Percentiles rank a stretch among this genome's conserved stretches.
phyloP scores from a whole-genome alignment of 441 rosid genomes.

The Melianthus villosus region DNA sequence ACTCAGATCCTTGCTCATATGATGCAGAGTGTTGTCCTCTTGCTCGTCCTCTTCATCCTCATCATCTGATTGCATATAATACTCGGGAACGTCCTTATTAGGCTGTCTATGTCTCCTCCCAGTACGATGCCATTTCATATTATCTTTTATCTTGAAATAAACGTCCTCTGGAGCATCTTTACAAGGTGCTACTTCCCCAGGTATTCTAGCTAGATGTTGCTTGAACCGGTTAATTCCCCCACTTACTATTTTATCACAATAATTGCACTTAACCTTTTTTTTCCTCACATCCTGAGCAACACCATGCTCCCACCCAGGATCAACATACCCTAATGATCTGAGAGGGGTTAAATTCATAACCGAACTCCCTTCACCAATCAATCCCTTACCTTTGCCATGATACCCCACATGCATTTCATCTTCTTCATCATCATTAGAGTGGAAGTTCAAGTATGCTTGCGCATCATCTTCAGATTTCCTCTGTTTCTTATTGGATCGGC shows the following conservation, averaged over 20 bases:
- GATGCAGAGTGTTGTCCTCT: constrained; percentile 26
- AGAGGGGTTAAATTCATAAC: constrained; percentile 34
- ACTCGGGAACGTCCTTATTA: constrained; percentile 37
- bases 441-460: constrained; percentile 25
- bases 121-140: constrained; percentile 94
- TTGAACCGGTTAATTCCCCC: constrained; percentile 93
- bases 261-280: constrained; percentile 80
- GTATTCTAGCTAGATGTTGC: constrained; percentile 88
- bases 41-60: constrained; percentile 54
- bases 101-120: constrained; percentile 60
- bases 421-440: constrained; percentile 24
- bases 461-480: constrained; percentile 33
- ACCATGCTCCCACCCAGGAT: constrained; percentile 98
- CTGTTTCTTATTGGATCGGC: constrained; percentile 40
- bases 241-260: constrained; percentile 66
- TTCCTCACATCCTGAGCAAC: constrained; percentile 82
- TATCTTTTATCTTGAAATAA: constrained; percentile 73
- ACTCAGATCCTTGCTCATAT: constrained; percentile 22
- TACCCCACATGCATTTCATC: constrained; percentile 16
- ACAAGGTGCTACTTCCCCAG: constrained; percentile 90
- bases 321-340: constrained; percentile 67
- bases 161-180: constrained; percentile 82
- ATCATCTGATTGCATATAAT: constrained; percentile 40
- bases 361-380: constrained; percentile 29
- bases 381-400: constrained; percentile 36